These are phyloP conservation scores for Sideroxylon spinosum DNA, from an alignment of 179 eudicot species.

Conservation along the genomic window DNA sequence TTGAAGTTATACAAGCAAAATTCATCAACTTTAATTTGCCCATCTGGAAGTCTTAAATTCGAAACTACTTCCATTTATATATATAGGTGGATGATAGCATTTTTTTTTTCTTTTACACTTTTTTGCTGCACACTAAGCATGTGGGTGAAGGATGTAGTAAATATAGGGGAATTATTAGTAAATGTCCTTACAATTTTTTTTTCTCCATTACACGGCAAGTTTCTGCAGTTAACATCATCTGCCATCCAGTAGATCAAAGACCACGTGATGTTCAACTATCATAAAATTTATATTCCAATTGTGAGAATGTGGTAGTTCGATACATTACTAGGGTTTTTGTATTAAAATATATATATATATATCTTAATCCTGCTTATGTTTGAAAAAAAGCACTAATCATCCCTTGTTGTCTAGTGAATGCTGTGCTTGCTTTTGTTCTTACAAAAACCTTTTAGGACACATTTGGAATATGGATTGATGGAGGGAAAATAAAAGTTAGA, in stretches of 20 bases:
- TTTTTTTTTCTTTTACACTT: background rate
- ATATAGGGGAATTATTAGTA: background rate
- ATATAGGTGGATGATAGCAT: background rate
- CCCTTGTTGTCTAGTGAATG: no score
- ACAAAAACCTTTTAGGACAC: no score
- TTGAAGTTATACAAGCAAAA: background rate
- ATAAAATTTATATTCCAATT: background rate
- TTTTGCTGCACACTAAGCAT: background rate
- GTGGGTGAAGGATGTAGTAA: background rate
- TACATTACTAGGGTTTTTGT: background rate
- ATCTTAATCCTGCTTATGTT: no score
- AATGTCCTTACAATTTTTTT: background rate
- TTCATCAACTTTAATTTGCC: background rate
- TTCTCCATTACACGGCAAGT: background rate
- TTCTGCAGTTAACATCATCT: background rate
- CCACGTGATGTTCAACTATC: background rate
- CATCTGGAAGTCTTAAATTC: conserved; percentile 2
- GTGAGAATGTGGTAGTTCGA: background rate
- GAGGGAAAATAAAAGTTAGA: no score
- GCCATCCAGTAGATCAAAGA: background rate
- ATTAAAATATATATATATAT: background rate
- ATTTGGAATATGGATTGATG: no score
- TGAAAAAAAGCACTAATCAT: no score
- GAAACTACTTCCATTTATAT: background rate
- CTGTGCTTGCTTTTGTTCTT: no score